Percentiles rank a stretch among this genome's conserved stretches.
These are phyloP conservation scores for Lactarius sp. DNA, from an alignment of 768 basidiomycete species.

Conservation along the genomic window DNA sequence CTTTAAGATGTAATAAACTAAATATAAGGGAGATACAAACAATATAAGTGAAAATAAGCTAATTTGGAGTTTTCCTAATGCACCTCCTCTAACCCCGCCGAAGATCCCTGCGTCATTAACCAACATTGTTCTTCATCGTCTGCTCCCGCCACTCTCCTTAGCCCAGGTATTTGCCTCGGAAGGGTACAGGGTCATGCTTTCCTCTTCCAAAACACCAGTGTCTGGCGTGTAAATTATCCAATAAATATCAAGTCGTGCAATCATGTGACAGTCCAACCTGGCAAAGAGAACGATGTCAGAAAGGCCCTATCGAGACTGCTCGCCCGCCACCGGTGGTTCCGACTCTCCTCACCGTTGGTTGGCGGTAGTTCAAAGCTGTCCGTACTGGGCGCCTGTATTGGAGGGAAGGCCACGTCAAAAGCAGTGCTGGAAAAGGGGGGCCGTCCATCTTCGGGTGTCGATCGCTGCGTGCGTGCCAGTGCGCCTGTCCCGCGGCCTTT, in stretches of 20 bases:
- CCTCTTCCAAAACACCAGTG: neutral
- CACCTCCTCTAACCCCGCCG: slow-evolving; percentile 7
- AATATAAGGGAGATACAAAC: slow-evolving; percentile 17
- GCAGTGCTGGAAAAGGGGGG: slow-evolving; percentile 1
- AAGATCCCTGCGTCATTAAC: neutral
- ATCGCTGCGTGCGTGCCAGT: neutral
- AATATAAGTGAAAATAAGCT: slow-evolving; percentile 19
- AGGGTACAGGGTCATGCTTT: neutral
- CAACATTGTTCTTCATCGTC: neutral
- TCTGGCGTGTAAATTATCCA: slow-evolving; percentile 2
- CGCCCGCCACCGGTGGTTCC: slow-evolving; percentile 1
- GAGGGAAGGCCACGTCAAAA: slow-evolving; percentile 8
- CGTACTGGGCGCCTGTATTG: neutral
- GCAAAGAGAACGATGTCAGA: slow-evolving; percentile 3
- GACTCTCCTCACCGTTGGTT: slow-evolving; percentile 4
- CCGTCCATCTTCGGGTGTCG: neutral
- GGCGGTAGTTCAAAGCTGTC: neutral
- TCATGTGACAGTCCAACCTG: slow-evolving; percentile 17
- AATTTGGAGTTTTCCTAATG: neutral
- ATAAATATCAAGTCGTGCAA: neutral
- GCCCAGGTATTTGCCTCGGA: neutral
- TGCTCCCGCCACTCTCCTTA: neutral
- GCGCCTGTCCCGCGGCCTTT: slow-evolving; percentile 1
- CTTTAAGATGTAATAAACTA: slow-evolving; percentile 4
- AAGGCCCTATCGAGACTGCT: slow-evolving; percentile 7